Conservation (phyloP, 2,329 filamentous ascomycete genomes). For the Nigrograna mackinnonii region DNA sequence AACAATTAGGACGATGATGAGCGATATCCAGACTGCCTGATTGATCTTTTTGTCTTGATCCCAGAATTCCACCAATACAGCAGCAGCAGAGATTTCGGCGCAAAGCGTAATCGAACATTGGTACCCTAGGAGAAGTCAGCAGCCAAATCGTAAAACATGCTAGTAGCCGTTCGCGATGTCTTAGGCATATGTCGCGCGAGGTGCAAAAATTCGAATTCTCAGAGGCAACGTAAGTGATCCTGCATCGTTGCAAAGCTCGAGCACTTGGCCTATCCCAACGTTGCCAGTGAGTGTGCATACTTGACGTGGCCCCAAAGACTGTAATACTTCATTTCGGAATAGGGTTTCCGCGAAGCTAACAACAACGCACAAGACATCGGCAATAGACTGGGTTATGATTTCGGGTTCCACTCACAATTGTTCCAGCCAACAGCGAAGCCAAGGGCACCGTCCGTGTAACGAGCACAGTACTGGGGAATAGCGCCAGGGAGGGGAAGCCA, state of each 20-base stretch:
- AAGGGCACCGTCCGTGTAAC: conserved; percentile 52
- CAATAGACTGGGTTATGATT: no score
- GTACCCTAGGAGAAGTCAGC: conserved; percentile 31
- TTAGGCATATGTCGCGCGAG: no score
- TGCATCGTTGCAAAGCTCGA: no score
- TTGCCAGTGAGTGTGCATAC: no score
- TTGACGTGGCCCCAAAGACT: no score
- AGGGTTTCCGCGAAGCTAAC: no score
- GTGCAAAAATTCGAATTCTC: no score
- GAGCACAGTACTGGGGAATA: conserved; percentile 38
- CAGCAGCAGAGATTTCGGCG: conserved; percentile 39
- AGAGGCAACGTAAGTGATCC: no score
- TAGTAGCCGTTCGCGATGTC: no score
- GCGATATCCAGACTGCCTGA: conserved; percentile 36
- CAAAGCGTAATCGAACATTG: conserved; percentile 38
- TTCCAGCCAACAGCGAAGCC: conserved; percentile 35
- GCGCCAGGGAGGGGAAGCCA: conserved; percentile 45
- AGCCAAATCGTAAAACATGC: conserved; percentile 3
- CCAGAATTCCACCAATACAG: conserved; percentile 37
- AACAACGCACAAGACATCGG: no score
- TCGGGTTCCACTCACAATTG: conserved; percentile 24
- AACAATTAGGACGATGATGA: conserved; percentile 40
- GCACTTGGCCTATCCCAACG: no score
- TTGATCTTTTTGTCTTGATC: conserved; percentile 31
- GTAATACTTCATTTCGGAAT: no score